Conservation (phyloP, 1,284 basidiomycete genomes). For the Cutaneotrichosporon cavernicola region DNA sequence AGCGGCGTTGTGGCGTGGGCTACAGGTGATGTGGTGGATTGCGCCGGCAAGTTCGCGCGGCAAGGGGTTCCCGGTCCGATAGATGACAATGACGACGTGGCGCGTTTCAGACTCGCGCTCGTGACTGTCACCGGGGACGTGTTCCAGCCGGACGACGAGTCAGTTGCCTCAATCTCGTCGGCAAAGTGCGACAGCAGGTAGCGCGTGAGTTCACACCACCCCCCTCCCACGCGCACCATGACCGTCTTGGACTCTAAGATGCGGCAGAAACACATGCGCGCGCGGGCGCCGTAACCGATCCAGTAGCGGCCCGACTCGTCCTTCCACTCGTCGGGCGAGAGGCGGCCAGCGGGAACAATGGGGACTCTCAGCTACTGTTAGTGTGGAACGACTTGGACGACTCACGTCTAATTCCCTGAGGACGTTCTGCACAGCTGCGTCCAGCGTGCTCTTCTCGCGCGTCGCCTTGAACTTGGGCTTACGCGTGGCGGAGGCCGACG, state of each 20-base stretch:
- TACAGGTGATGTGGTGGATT: not conserved
- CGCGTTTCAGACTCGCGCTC: constrained; percentile 8
- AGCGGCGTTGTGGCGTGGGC: constrained; percentile 6
- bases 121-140: constrained; percentile 13
- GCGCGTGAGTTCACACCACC: constrained; percentile 88
- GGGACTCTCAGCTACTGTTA: constrained; percentile 63
- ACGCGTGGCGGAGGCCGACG: not conserved
- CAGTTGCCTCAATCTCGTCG: constrained; percentile 60
- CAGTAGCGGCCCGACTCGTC: constrained; percentile 92
- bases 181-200: constrained; percentile 83
- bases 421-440: constrained; percentile 85
- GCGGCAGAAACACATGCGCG: constrained; percentile 81
- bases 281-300: constrained; percentile 79
- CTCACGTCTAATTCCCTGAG: constrained; percentile 78
- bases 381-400: constrained; percentile 12
- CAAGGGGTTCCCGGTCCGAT: not conserved
- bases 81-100: not conserved
- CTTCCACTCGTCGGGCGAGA: constrained; percentile 59
- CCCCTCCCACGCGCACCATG: constrained; percentile 91
- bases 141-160: constrained; percentile 14
- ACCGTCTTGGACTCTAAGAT: constrained; percentile 88
- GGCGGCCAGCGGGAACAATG: constrained; percentile 65
- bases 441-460: constrained; percentile 74
- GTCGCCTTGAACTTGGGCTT: not conserved
- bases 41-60: not conserved